Evolutionary conservation across 1,284 basidiomycete species (phyloP).

Genomic region (Leccinum griseonigrum): DNA sequence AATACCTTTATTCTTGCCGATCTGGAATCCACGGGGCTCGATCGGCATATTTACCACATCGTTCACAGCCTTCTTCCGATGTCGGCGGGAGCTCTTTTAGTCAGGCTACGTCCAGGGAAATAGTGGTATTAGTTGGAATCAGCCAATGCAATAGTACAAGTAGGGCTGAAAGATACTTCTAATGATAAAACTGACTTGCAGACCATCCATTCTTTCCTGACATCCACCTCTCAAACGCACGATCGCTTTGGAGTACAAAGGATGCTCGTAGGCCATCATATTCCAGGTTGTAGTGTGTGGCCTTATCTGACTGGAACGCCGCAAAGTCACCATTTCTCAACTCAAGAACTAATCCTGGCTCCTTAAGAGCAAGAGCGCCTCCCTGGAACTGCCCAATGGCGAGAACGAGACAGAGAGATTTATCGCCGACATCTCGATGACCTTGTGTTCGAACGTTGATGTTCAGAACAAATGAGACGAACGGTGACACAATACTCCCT

Average conservation of each 20-base stretch:
- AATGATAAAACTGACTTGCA: not conserved
- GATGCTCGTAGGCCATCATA: not conserved
- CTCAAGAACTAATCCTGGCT: not conserved
- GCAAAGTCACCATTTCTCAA: not conserved
- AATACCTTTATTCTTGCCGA: no score
- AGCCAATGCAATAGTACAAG: no score
- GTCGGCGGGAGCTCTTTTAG: no score
- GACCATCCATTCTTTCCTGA: not conserved
- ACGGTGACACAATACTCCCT: not conserved
- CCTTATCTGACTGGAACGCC: not conserved
- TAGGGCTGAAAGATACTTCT: no score
- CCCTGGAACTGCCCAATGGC: not conserved
- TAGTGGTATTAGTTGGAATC: no score
- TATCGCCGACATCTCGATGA: not conserved
- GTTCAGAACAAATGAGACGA: not conserved
- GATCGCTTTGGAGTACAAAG: not conserved
- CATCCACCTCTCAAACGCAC: not conserved
- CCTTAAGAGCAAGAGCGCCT: not conserved
- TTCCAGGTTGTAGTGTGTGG: not conserved
- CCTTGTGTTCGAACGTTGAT: not conserved
- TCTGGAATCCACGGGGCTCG: no score
- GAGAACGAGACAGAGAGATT: not conserved
- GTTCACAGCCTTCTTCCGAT: no score
- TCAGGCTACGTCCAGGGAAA: no score
- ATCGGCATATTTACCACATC: no score